Conservation (phyloP, 495 filamentous ascomycete species). For the Hypoxylon cercidicola region DNA sequence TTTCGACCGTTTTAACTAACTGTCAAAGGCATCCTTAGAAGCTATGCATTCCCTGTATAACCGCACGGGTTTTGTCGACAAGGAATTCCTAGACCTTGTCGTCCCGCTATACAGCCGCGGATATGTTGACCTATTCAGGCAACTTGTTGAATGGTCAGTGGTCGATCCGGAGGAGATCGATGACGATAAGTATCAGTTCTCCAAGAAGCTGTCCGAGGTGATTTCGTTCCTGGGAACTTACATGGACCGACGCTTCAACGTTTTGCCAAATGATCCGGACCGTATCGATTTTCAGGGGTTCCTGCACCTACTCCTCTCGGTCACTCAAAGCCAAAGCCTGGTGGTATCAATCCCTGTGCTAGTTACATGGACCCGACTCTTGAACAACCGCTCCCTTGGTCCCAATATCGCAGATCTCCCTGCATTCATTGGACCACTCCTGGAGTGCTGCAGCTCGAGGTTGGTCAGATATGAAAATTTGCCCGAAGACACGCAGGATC, state of each 20-base stretch:
- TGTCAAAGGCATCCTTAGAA: slow-evolving; percentile 77
- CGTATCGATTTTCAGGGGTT: slow-evolving; percentile 78
- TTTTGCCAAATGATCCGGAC: slow-evolving; percentile 60
- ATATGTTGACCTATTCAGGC: slow-evolving; percentile 75
- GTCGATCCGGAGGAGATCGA: slow-evolving; percentile 83
- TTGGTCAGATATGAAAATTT: slow-evolving; percentile 86
- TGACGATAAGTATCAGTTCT: slow-evolving; percentile 89
- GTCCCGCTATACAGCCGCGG: slow-evolving; percentile 79
- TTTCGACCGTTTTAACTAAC: slow-evolving; percentile 35
- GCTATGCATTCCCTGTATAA: slow-evolving; percentile 83
- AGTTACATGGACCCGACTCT: slow-evolving; percentile 86
- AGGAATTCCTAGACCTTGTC: slow-evolving; percentile 82
- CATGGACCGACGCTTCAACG: slow-evolving; percentile 76
- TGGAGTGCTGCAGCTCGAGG: slow-evolving; percentile 81
- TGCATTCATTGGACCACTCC: slow-evolving; percentile 72
- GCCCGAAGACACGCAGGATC: slow-evolving; percentile 80
- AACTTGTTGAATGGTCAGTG: slow-evolving; percentile 83
- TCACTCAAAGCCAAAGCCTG: slow-evolving; percentile 86
- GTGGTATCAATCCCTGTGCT: slow-evolving; percentile 91
- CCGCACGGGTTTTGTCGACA: slow-evolving; percentile 75
- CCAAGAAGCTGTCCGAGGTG: slow-evolving; percentile 94
- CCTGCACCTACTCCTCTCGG: slow-evolving; percentile 78
- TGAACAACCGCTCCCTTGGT: slow-evolving; percentile 72
- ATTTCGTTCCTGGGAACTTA: slow-evolving; percentile 85
- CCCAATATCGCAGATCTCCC: slow-evolving; percentile 71